Percentiles rank a stretch among this genome's conserved stretches.
These are phyloP conservation scores for Thraustochytrium sp. DNA, from an alignment of 352 stramenopile genomes.

Conservation along the genomic window DNA sequence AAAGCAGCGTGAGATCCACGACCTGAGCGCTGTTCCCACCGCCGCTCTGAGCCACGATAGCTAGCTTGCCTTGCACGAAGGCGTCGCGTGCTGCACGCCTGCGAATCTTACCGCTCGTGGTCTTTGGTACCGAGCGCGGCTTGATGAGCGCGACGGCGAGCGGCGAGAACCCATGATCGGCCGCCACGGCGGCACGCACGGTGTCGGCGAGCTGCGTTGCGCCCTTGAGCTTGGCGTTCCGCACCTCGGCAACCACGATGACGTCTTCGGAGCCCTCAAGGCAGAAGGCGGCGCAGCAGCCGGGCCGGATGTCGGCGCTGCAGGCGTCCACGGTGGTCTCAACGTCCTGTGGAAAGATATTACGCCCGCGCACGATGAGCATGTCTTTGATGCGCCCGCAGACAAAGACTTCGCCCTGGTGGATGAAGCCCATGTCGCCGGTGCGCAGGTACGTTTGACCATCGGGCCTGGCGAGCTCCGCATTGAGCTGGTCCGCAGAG, in stretches of 20 bases:
- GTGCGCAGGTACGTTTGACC: slow-evolving; percentile 75
- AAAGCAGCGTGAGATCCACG: too few species aligned
- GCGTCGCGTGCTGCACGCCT: too few species aligned
- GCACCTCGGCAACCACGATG: slow-evolving; percentile 68
- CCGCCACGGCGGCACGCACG: too few species aligned
- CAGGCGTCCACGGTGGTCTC: slow-evolving; percentile 79
- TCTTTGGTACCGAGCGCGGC: too few species aligned
- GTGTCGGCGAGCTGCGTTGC: slow-evolving; percentile 47
- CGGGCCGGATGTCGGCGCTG: slow-evolving; percentile 64
- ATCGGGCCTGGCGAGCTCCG: slow-evolving; percentile 57
- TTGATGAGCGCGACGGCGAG: too few species aligned
- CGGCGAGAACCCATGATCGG: too few species aligned
- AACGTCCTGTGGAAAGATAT: slow-evolving; percentile 98
- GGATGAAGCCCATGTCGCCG: slow-evolving; percentile 93
- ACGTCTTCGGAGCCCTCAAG: slow-evolving; percentile 52
- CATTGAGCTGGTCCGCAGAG: slow-evolving; percentile 78
- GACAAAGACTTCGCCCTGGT: slow-evolving; percentile 81
- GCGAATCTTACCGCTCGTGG: too few species aligned
- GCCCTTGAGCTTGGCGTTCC: slow-evolving; percentile 45
- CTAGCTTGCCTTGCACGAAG: too few species aligned
- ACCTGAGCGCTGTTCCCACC: too few species aligned
- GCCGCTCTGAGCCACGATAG: too few species aligned
- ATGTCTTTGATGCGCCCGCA: slow-evolving; percentile 97
- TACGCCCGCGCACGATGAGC: slow-evolving; percentile 95
- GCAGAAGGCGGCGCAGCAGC: slow-evolving; percentile 88